Percentiles rank a stretch among this genome's conserved stretches.
phyloP scores from a whole-genome alignment of 2,329 filamentous ascomycete species.

The Cladophialophora carrionii region DNA sequence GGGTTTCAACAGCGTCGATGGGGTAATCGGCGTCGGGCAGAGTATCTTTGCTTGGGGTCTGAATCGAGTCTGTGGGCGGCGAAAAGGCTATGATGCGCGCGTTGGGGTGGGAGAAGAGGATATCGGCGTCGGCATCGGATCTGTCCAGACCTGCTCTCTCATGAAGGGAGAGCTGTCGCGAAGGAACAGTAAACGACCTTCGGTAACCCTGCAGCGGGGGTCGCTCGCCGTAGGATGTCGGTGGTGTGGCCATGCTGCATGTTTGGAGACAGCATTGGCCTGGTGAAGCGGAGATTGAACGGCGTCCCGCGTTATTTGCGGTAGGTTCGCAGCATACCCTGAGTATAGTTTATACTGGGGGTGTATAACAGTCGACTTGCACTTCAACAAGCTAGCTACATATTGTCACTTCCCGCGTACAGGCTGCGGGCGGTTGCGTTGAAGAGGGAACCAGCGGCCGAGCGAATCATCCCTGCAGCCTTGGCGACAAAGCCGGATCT shows the following conservation, averaged over 20 bases:
- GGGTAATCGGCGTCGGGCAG: slow-evolving; percentile 55
- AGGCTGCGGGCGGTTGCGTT: slow-evolving; percentile 10
- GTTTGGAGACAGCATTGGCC: slow-evolving; percentile 18
- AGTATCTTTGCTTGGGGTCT: slow-evolving; percentile 42
- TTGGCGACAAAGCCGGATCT: background rate
- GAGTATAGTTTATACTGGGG: background rate
- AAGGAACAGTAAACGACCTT: slow-evolving; percentile 35
- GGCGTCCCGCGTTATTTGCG: background rate
- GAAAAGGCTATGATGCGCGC: slow-evolving; percentile 72
- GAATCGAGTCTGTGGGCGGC: slow-evolving; percentile 43
- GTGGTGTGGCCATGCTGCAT: slow-evolving; percentile 38
- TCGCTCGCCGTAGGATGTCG: slow-evolving; percentile 34
- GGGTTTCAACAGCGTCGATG: slow-evolving; percentile 61
- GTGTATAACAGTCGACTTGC: background rate
- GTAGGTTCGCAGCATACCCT: background rate
- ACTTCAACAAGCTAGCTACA: background rate
- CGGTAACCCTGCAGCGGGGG: slow-evolving; percentile 35
- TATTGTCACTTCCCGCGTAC: background rate
- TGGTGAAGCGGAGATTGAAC: background rate
- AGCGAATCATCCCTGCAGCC: background rate
- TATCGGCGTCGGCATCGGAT: slow-evolving; percentile 43
- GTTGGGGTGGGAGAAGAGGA: slow-evolving; percentile 71
- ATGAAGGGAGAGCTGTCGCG: slow-evolving; percentile 33
- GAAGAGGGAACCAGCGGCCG: slow-evolving; percentile 5
- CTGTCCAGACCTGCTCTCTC: slow-evolving; percentile 35